Evolutionary conservation across 2,329 filamentous ascomycete genomes (phyloP).

Genomic region (Teratosphaeriaceae sp.): DNA sequence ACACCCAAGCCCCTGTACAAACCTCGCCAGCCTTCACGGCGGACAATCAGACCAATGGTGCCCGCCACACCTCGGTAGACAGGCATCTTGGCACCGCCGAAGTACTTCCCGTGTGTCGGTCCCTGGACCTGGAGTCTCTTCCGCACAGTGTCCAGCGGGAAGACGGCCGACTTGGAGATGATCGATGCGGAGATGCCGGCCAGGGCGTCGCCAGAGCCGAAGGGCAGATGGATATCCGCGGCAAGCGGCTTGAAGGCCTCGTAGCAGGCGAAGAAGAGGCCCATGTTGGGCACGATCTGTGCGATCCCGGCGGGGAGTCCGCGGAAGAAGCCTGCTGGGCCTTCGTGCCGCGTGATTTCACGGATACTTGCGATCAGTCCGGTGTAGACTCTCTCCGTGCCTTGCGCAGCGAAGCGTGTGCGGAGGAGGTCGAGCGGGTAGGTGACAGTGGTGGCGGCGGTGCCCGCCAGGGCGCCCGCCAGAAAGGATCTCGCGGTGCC

Average conservation of each 20-base stretch:
- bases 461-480: conserved; percentile 75
- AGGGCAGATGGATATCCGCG: conserved; percentile 45
- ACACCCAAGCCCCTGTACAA: conserved; percentile 85
- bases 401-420: conserved; percentile 95
- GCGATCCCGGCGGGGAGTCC: conserved; percentile 73
- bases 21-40: conserved; percentile 67
- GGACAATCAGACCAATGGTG: conserved; percentile 62
- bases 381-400: conserved; percentile 68
- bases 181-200: conserved; percentile 76
- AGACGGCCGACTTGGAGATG: conserved; percentile 80
- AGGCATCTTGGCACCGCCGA: conserved; percentile 67
- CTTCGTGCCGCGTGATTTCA: conserved; percentile 71
- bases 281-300: conserved; percentile 96
- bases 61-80: conserved; percentile 65
- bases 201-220: conserved; percentile 73
- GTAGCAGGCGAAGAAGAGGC: conserved; percentile 87
- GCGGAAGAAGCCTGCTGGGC: conserved; percentile 74
- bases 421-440: conserved; percentile 91
- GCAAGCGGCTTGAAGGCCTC: conserved; percentile 56
- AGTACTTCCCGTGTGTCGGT: conserved; percentile 70
- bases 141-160: conserved; percentile 84
- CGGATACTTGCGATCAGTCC: conserved; percentile 62
- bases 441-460: conserved; percentile 70
- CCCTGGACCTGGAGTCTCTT: conserved; percentile 96
- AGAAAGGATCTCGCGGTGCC: conserved; percentile 71